A percentile compares a stretch with the other conserved stretches of the same genome.
These are phyloP conservation scores for Didymella segeticola DNA, from an alignment of 2,329 filamentous ascomycete genomes.

Conservation along the genomic window DNA sequence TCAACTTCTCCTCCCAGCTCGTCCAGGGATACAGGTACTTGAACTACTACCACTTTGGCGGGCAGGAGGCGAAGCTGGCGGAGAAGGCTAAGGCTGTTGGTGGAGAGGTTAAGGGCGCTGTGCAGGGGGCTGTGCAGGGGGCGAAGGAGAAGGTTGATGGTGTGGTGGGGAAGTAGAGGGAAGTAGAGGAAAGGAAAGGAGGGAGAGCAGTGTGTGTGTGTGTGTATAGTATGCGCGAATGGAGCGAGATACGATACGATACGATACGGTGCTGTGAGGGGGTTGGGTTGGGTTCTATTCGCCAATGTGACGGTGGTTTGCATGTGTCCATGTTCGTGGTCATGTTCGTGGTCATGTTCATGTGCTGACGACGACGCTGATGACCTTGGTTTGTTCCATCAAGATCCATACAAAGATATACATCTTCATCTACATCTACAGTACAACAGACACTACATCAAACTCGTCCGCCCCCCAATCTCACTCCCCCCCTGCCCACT, in stretches of 20 bases:
- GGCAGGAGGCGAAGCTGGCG: slow-evolving; percentile 47
- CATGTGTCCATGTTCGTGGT: too few relatives aligned
- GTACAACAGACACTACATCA: slow-evolving; percentile 69
- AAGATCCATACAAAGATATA: neutral
- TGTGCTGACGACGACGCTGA: too few relatives aligned
- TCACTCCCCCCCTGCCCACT: slow-evolving; percentile 91
- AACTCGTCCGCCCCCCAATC: slow-evolving; percentile 87
- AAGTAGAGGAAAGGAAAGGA: too few relatives aligned
- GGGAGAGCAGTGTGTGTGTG: too few relatives aligned
- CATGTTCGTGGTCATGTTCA: too few relatives aligned
- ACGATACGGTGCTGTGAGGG: too few relatives aligned
- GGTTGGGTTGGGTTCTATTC: too few relatives aligned
- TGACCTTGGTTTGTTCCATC: too few relatives aligned
- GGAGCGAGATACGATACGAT: too few relatives aligned
- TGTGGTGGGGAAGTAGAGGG: neutral
- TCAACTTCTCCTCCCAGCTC: slow-evolving; percentile 68
- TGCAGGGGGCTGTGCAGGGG: neutral
- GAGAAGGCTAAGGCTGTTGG: neutral
- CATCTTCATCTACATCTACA: neutral
- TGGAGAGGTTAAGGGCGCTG: neutral
- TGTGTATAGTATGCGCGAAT: neutral
- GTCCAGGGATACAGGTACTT: slow-evolving; percentile 69
- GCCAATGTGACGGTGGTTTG: too few relatives aligned
- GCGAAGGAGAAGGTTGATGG: neutral
- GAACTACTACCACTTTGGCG: slow-evolving; percentile 64